These are phyloP conservation scores for Ustulina deusta DNA, from an alignment of 2,329 filamentous ascomycete genomes.

Conservation along the genomic window DNA sequence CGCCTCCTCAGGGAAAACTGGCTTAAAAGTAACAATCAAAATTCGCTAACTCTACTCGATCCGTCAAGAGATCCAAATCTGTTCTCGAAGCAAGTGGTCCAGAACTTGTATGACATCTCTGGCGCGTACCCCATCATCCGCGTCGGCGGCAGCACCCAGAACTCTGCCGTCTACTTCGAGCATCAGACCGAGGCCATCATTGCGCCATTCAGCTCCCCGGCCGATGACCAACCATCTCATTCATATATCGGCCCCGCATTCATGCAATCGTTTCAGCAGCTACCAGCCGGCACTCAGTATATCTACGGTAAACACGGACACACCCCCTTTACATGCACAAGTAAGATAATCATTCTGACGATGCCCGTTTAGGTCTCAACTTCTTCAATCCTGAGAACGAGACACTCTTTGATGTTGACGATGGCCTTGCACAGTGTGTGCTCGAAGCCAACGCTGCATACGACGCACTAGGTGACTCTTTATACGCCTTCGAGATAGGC, in stretches of 20 bases:
- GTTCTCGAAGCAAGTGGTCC: slow-evolving; percentile 23
- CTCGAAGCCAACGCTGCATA: slow-evolving; percentile 13
- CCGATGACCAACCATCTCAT: slow-evolving; percentile 11
- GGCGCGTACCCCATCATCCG: slow-evolving; percentile 17
- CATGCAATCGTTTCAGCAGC: slow-evolving; percentile 20
- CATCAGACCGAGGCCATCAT: slow-evolving; percentile 14
- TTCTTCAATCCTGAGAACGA: slow-evolving; percentile 26
- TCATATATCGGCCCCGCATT: slow-evolving; percentile 21
- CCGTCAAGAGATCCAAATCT: slow-evolving; percentile 11
- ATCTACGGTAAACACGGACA: slow-evolving; percentile 17
- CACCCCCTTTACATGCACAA: too few species aligned
- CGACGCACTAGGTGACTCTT: slow-evolving; percentile 14
- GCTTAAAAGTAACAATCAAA: too few species aligned
- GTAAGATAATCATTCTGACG: too few species aligned
- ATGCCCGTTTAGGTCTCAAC: slow-evolving; percentile 7
- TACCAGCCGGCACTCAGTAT: slow-evolving; percentile 16
- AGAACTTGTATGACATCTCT: slow-evolving; percentile 16
- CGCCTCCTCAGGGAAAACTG: not conserved
- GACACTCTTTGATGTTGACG: slow-evolving; percentile 24
- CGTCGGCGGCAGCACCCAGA: slow-evolving; percentile 22
- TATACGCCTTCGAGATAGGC: slow-evolving; percentile 26
- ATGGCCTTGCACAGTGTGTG: slow-evolving; percentile 19
- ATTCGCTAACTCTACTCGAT: not conserved
- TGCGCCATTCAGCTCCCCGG: slow-evolving; percentile 14
- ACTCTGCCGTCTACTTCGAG: slow-evolving; percentile 19